Base-by-base conservation (phyloP, 2,329 filamentous ascomycete species). In the Aspergillus luchuensis region DNA sequence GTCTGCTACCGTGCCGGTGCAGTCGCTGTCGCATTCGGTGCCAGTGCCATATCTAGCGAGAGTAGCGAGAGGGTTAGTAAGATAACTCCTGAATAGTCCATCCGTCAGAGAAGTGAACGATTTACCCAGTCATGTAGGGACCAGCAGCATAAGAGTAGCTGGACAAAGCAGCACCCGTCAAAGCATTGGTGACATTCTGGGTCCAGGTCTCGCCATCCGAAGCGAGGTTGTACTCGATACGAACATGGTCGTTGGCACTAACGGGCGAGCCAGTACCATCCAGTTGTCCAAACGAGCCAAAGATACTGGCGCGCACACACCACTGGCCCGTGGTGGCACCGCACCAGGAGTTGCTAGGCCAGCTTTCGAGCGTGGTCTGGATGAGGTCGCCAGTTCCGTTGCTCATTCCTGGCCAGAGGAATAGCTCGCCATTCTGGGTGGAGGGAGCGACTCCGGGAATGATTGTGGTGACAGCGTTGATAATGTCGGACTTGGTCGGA, bases 331-430 rank as follows among this genome's bases (percentile, higher is more conserved):
- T 63, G 4, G 45, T 59, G 8, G 76, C 78, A 41, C 78, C 77
- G 60, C 78, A 80, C 78, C 77, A 80, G 13, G 65, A 64, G 62
- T 80, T 80, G 43, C 70, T 69, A 7, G 72, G 62, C 78, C 76
- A 80, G 19, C 71, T 73, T 62, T 81, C 77, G 5, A 80, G 68
- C 0, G 77, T 80, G 0, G 77, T 76, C 60, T 80, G 78, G 49
- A 80, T 66, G 15, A 80, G 68, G 53, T 80, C 74, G 1, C 78
- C 77, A 3, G 78, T 81, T 41, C 78, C 77, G 62, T 80, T 81
- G 56, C 74, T 78, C 75, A 80, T 80, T 5, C 78, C 78, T 6
- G 78, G 79, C 77, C 76, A 80, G 38, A 80, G 71, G 66, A 78
- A 79, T 0, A 80, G 71, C 33, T 69, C 68, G 4, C 78, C 78